Percentiles rank a stretch among this genome's conserved stretches.
These are phyloP conservation scores for Cichorium intybus DNA, from an alignment of 140 eudicot species.

Conservation along the genomic window DNA sequence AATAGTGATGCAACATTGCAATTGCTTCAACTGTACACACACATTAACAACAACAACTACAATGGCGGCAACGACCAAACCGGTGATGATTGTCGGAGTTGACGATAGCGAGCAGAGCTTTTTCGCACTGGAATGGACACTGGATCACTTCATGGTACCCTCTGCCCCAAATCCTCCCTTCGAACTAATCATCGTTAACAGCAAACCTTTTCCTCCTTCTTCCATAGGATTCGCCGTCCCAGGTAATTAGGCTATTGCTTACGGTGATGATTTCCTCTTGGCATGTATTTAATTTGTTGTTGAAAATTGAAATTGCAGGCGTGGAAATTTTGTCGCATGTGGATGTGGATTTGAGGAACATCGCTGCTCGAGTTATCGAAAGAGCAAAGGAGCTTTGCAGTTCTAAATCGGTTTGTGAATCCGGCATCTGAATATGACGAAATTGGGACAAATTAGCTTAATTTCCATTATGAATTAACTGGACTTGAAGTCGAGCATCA, in stretches of 20 bases:
- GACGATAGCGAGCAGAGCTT: conserved; percentile 75
- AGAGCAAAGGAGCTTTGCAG: conserved; percentile 33
- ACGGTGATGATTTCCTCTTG: not conserved
- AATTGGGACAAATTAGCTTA: not conserved
- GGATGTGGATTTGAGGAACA: conserved; percentile 37
- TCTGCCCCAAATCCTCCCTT: conserved; percentile 29
- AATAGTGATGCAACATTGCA: not conserved
- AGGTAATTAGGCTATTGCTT: conserved; percentile 18
- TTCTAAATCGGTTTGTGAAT: conserved; percentile 38
- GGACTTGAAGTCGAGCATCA: not conserved
- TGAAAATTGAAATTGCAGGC: conserved; percentile 19
- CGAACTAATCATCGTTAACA: conserved; percentile 37
- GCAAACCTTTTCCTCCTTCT: conserved; percentile 42
- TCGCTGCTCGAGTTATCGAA: conserved; percentile 28
- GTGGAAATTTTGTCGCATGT: conserved; percentile 34
- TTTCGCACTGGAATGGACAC: conserved; percentile 72
- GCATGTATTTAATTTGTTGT: not conserved
- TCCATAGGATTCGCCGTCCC: conserved; percentile 45
- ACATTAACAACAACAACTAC: not conserved
- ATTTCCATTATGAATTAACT: not conserved
- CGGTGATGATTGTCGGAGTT: conserved; percentile 58
- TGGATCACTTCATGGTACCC: conserved; percentile 52
- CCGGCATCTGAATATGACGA: not conserved
- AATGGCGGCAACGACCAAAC: conserved; percentile 30
- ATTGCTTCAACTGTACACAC: conserved; percentile 1